These are phyloP conservation scores for Zostera marina DNA, from an alignment of 116 monocot species.

Conservation along the genomic window DNA sequence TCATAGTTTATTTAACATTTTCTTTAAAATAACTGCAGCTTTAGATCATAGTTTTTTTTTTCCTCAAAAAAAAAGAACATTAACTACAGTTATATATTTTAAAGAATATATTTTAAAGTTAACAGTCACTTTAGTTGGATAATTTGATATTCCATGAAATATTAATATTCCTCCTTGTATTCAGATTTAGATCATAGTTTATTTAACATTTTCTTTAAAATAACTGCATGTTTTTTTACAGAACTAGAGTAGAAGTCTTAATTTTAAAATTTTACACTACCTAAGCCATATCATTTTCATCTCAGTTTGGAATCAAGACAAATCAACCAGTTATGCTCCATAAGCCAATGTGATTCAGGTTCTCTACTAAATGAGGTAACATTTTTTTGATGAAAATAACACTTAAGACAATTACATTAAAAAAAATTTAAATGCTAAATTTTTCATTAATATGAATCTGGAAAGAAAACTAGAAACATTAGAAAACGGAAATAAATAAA, in stretches of 20 bases:
- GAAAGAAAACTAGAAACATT: too few relatives aligned
- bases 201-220: not conserved
- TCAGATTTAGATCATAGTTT: not conserved
- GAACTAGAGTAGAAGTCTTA: not conserved
- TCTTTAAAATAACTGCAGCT: not conserved
- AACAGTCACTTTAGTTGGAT: not conserved
- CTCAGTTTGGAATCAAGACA: slow-evolving; percentile 67
- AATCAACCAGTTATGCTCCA: slow-evolving; percentile 88
- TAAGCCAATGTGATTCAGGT: slow-evolving; percentile 77
- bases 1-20: not conserved
- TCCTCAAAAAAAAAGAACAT: slow-evolving; percentile 47
- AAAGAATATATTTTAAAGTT: too few relatives aligned
- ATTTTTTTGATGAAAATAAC: not conserved
- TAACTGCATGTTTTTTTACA: not conserved
- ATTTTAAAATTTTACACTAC: not conserved
- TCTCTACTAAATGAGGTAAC: slow-evolving; percentile 91
- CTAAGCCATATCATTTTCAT: not conserved
- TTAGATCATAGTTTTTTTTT: not conserved
- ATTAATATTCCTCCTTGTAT: not conserved
- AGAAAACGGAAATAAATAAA: too few relatives aligned
- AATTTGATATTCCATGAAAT: not conserved
- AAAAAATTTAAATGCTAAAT: too few relatives aligned
- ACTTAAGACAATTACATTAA: too few relatives aligned
- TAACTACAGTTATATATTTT: slow-evolving; percentile 80
- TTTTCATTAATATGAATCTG: too few relatives aligned